Conservation (phyloP, 306 rosid genomes). For the Lagenaria siceraria region DNA sequence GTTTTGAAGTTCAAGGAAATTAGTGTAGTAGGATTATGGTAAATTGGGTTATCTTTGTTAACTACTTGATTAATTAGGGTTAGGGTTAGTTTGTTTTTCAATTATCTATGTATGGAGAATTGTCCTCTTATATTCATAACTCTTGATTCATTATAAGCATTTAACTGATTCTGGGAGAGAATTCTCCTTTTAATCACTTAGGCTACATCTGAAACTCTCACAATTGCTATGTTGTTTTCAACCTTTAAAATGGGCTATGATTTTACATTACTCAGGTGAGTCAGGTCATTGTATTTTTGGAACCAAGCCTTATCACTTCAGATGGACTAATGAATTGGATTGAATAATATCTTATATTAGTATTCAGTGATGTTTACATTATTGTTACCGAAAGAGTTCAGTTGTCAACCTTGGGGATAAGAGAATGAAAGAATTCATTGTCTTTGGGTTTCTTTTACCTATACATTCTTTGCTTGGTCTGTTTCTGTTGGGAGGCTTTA, state of each 20-base stretch:
- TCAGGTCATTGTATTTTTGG: background rate
- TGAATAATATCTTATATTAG: background rate
- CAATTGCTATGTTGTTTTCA: background rate
- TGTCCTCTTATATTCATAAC: no score
- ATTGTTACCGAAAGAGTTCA: background rate
- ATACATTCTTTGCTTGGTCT: background rate
- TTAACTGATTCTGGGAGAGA: no score
- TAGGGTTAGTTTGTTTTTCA: no score
- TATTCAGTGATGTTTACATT: background rate
- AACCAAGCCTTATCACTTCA: background rate
- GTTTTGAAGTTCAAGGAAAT: background rate
- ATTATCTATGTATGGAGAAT: no score
- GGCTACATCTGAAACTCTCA: background rate
- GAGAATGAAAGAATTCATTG: background rate
- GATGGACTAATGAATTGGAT: background rate
- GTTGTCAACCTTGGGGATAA: background rate
- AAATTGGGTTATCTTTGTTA: no score
- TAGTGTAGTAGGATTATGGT: no score
- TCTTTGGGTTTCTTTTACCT: background rate
- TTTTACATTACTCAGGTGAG: background rate
- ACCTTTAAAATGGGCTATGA: background rate
- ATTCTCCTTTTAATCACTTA: no score
- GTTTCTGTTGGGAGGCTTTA: background rate
- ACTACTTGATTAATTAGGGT: no score
- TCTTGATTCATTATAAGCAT: no score